These are phyloP conservation scores for Bipolaris gigantea DNA, from an alignment of 2,329 filamentous ascomycete genomes.

Conservation along the genomic window DNA sequence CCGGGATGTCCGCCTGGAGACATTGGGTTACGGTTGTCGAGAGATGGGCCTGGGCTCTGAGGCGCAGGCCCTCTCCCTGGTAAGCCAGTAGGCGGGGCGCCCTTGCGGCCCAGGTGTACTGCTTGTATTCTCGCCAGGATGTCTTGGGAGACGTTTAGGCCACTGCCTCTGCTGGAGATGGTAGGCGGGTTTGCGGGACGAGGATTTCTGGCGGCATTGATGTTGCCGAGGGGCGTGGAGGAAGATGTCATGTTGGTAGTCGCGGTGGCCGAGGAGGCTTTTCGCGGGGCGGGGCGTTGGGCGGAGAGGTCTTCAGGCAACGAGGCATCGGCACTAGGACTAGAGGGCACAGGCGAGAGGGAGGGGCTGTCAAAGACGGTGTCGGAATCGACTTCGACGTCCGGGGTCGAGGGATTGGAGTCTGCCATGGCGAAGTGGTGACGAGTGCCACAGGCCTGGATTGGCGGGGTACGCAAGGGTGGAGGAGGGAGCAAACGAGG, in stretches of 20 bases:
- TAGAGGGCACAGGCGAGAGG: conserved; percentile 31
- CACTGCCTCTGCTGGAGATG: conserved; percentile 52
- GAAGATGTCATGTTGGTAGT: conserved; percentile 67
- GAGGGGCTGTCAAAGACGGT: conserved; percentile 38
- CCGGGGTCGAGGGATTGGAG: conserved; percentile 35
- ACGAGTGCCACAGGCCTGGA: conserved; percentile 12
- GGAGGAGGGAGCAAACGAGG: conserved; percentile 2
- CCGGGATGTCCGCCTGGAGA: conserved; percentile 36
- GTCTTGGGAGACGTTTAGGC: conserved; percentile 60
- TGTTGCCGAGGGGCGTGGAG: conserved; percentile 80
- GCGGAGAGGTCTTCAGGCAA: conserved; percentile 27
- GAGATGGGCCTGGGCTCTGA: conserved; percentile 31
- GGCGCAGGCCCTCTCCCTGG: conserved; percentile 29
- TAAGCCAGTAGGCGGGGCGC: conserved; percentile 51
- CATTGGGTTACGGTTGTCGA: conserved; percentile 22
- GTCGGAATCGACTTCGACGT: conserved; percentile 38
- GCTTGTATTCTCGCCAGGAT: conserved; percentile 71
- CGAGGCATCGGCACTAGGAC: conserved; percentile 21
- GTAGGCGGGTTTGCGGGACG: conserved; percentile 45
- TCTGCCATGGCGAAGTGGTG: conserved; percentile 28
- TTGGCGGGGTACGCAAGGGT: conserved; percentile 21
- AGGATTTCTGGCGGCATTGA: conserved; percentile 68
- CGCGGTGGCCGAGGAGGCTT: conserved; percentile 58
- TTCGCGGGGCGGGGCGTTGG: conserved; percentile 59
- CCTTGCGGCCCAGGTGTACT: conserved; percentile 67